A percentile compares a stretch with the other conserved stretches of the same genome.
Evolutionary conservation across 2,329 filamentous ascomycete species (phyloP).

Genomic region (Clonostachys chloroleuca): DNA sequence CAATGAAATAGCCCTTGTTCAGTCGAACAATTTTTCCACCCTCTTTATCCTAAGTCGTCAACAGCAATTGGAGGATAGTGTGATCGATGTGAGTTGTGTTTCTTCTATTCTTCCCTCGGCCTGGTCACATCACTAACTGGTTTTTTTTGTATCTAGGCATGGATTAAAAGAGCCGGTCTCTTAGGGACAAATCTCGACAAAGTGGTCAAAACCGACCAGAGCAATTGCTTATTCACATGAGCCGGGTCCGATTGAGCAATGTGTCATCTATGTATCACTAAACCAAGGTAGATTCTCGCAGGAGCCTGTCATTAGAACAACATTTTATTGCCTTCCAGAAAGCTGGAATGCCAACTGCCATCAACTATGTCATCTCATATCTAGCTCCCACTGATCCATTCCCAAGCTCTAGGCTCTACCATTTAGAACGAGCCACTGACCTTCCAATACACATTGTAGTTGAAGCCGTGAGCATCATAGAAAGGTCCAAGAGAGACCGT

Average conservation of each 20-base stretch:
- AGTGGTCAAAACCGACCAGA: slow-evolving; percentile 18
- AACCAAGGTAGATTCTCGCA: too few species aligned
- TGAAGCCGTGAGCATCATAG: slow-evolving; percentile 32
- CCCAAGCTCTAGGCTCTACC: too few species aligned
- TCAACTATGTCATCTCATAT: too few species aligned
- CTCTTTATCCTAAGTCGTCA: slow-evolving; percentile 23
- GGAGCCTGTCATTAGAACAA: too few species aligned
- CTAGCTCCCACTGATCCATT: too few species aligned
- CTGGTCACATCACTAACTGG: neutral
- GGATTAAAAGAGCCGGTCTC: slow-evolving; percentile 15
- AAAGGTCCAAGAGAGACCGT: slow-evolving; percentile 27
- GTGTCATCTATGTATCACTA: too few species aligned
- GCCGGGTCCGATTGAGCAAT: neutral
- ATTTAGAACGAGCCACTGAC: neutral
- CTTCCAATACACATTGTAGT: slow-evolving; percentile 37
- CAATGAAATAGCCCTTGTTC: slow-evolving; percentile 21
- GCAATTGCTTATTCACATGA: slow-evolving; percentile 12
- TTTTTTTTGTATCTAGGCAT: slow-evolving; percentile 6
- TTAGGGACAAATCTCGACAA: slow-evolving; percentile 14
- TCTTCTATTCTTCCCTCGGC: neutral
- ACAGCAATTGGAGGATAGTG: slow-evolving; percentile 15
- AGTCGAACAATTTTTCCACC: slow-evolving; percentile 22
- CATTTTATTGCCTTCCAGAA: too few species aligned
- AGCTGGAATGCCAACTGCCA: too few species aligned
- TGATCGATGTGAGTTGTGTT: slow-evolving; percentile 16